Base-by-base conservation (phyloP, 2,329 filamentous ascomycete species). In the Talaromyces rugulosus region DNA sequence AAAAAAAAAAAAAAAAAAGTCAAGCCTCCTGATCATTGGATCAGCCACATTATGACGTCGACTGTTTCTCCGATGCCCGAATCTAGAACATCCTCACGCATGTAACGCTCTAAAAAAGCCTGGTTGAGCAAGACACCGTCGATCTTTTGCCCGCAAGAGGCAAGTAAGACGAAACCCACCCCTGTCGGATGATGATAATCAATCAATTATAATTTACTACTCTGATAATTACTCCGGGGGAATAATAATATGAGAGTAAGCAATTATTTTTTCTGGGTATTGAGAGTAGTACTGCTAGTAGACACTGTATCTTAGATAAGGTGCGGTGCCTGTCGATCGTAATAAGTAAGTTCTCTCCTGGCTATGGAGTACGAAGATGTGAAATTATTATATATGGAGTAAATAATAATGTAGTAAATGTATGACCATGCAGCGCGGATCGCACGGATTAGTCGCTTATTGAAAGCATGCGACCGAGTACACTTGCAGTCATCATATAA, bases 271-370 rank as follows among this genome's bases (percentile, higher is more conserved):
- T 40, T 5, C n/a, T n/a, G 44, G 12, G 2, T 42, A 11, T 3
- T 12, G 40, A 34, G 33, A 34, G 12, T 12, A 4, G 12, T 34
- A 5, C 11, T 16, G n/a, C 0, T 30, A 31, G 50, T 30, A 3
- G 28, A 53, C 30, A 50, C 16, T 58, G 40, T 58, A 58, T 36
- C 31, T 14, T 18, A 18, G 18, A 7, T 58, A 31, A 30, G 12
- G 44, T 23, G 12, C 30, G 42, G 60, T 62, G 47, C 60, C 60
- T 62, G 60, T 36, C 60, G 60, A 62, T 62, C 60, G 55, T 58
- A 56, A 47, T 54, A 27, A 18, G 7, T 23, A 23, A 23, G 23
- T 23, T 23, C 23, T 23, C 23, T 2, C 23, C 23, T 23, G 23
- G 23, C 23, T 23, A 23, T 23, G 23, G 23, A 23, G 23, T 23